Evolutionary conservation across 2,329 filamentous ascomycete genomes (phyloP), one percentile per base, ranked within the genome.

Genomic region (Botryotinia narcissicola): DNA sequence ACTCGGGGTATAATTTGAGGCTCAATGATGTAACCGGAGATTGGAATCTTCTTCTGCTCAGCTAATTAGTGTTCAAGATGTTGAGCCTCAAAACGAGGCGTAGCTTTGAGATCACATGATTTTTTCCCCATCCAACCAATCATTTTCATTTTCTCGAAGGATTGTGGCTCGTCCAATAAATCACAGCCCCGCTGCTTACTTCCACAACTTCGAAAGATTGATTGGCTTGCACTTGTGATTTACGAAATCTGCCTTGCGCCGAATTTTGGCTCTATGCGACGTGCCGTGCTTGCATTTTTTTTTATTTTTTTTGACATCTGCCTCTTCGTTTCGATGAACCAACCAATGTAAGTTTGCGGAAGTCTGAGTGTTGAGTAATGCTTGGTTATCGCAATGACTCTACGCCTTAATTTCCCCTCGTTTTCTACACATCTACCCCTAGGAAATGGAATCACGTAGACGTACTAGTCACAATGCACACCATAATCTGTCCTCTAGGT

Each of bases 331-430:
- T 25, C 66, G 48, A 68, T 57, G 25, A 44, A 42, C 48, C 37
- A 57, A 32, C 18, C 48, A 68, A 42, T 42, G 48, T 37, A 42
- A 42, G 66, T 32, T 54, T 68, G 48, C 48, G 18, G 42, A 57
- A 32, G 32, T 22, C 29, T 14, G 3, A n/a, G 16, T 63, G n/a
- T 59, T 59, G 44, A 71, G 68, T 71, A 46, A 61, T 44, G 16
- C n/a, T 46, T 37, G 20, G 42, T 62, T 37, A 40, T 48, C 54
- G 44, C 40, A 22, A 71, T 71, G 69, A 71, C 69, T 71, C 69
- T 71, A 63, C 57, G 57, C 69, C 69, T 71, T 37, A 2, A 51
- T 16, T 61, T 35, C 68, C 68, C 68, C 68, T 70, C 54, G 37
- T 68, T 54, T 14, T 59, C 29, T 69, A 32, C 66, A 69, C 22